Conservation (phyloP, 2,329 filamentous ascomycete genomes). For the Aspergillus sp. region DNA sequence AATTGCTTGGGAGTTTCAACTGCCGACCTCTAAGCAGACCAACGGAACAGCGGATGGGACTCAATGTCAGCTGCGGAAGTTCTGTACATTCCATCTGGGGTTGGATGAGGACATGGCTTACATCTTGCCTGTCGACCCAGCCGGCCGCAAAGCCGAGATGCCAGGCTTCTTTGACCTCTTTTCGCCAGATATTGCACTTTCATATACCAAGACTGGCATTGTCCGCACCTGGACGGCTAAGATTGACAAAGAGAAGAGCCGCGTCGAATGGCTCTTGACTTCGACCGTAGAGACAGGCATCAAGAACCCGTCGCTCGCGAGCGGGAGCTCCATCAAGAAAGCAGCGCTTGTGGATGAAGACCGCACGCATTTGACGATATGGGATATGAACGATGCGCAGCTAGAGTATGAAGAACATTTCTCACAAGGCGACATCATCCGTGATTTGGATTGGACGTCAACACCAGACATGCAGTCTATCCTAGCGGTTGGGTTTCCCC, state of each 20-base stretch:
- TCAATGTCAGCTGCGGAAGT: conserved; percentile 60
- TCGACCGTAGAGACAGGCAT: conserved; percentile 80
- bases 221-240: conserved; percentile 85
- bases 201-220: conserved; percentile 73
- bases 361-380: conserved; percentile 78
- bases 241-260: conserved; percentile 60
- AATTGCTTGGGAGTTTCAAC: conserved; percentile 74
- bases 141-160: conserved; percentile 68
- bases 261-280: conserved; percentile 79
- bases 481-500: conserved; percentile 88
- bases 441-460: conserved; percentile 90
- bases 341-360: conserved; percentile 76
- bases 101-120: conserved; percentile 55
- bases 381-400: conserved; percentile 80
- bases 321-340: conserved; percentile 83
- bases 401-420: conserved; percentile 80
- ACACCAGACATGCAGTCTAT: conserved; percentile 88
- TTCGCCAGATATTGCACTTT: conserved; percentile 80
- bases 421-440: conserved; percentile 70
- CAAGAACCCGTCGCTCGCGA: conserved; percentile 71
- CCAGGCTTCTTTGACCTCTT: conserved; percentile 85
- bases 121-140: conserved; percentile 81
- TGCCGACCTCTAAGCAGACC: conserved; percentile 51
- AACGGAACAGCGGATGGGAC: conserved; percentile 31
- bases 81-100: conserved; percentile 70